Percentiles rank a stretch among this genome's conserved stretches.
phyloP scores from a whole-genome alignment of 1,284 basidiomycete genomes.

The Prillingera fragicola region DNA sequence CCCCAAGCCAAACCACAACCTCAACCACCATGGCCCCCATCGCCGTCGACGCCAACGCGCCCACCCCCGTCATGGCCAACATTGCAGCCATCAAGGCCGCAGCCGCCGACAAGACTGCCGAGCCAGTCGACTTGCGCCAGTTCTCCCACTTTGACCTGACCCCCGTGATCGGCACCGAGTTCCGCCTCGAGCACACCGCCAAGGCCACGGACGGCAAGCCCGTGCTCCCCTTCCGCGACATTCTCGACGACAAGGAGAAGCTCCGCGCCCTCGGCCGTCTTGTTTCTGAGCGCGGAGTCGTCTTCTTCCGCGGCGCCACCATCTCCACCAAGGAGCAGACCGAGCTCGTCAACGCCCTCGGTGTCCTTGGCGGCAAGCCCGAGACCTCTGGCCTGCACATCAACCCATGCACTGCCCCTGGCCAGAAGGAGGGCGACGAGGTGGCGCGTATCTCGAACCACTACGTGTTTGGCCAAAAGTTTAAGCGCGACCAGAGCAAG shows the following conservation, averaged over 20 bases:
- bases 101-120: conserved; percentile 2
- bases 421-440: conserved; percentile 49
- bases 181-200: conserved; percentile 21
- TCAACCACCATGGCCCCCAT: conserved; percentile 13
- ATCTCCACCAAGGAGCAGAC: conserved; percentile 51
- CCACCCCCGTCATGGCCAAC: not conserved
- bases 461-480: conserved; percentile 34
- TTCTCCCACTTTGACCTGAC: conserved; percentile 34
- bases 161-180: conserved; percentile 44
- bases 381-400: conserved; percentile 55
- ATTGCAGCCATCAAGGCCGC: conserved; percentile 16
- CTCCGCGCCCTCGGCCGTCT: conserved; percentile 33
- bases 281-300: conserved; percentile 62
- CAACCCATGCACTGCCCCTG: conserved; percentile 57
- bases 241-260: conserved; percentile 26
- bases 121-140: conserved; percentile 11
- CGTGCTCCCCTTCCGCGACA: conserved; percentile 23
- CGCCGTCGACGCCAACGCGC: conserved; percentile 7
- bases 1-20: not conserved
- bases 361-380: conserved; percentile 57
- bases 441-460: conserved; percentile 53
- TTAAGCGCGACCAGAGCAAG: conserved; percentile 4
- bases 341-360: conserved; percentile 52
- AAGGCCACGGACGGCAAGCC: conserved; percentile 19
- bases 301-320: conserved; percentile 60